Evolutionary conservation across 2,329 filamentous ascomycete species (phyloP).

Genomic region (Penicillium palitans): DNA sequence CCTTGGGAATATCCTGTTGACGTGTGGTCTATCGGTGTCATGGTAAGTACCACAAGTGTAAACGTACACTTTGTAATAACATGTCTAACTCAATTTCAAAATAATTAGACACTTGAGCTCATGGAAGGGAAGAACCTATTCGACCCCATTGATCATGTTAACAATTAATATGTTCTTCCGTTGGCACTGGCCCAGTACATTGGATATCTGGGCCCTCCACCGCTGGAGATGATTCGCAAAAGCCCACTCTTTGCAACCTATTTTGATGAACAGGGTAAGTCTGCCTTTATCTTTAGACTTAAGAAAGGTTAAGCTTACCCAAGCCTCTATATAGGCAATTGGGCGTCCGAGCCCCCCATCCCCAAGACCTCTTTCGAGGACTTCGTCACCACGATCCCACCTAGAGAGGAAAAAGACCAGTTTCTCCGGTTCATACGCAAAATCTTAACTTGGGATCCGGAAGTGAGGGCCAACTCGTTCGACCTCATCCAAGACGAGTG

Average conservation of each 20-base stretch:
- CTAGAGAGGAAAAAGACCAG: constrained; percentile 2
- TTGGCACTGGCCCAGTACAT: background rate
- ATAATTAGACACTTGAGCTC: background rate
- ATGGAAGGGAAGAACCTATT: background rate
- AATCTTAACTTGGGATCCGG: constrained; percentile 1
- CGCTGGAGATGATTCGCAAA: background rate
- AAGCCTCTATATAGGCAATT: background rate
- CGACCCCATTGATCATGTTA: background rate
- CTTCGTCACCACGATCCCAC: constrained; percentile 6
- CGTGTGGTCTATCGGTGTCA: background rate
- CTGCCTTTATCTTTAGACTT: background rate
- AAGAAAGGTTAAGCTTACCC: background rate
- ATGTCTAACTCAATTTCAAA: background rate
- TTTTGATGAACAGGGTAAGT: background rate
- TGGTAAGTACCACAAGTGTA: background rate
- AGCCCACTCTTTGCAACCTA: background rate
- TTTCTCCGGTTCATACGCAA: constrained; percentile 6
- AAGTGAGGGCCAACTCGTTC: constrained; percentile 1
- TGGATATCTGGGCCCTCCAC: background rate
- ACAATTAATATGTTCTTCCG: background rate
- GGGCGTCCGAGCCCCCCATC: background rate
- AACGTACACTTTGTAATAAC: background rate
- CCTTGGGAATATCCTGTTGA: background rate
- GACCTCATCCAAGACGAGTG: background rate
- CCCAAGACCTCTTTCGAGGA: background rate